Evolutionary conservation across 345 rosid species (phyloP).

Genomic region (Fremontodendron californicum): DNA sequence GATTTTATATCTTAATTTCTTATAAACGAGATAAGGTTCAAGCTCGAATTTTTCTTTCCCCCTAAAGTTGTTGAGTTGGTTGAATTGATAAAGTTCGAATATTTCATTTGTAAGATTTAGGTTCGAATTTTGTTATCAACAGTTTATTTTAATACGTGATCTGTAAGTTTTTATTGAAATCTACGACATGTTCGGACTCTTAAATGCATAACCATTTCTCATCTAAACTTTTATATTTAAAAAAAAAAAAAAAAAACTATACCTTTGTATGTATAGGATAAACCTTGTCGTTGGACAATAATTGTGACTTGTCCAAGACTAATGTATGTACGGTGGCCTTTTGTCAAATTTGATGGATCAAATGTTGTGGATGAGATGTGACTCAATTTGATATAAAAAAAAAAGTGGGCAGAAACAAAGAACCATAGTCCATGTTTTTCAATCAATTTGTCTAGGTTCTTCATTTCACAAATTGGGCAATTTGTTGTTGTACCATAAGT

Average conservation of each 20-base stretch:
- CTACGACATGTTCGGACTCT: too few relatives aligned
- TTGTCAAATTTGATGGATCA: background rate
- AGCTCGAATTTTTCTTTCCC: background rate
- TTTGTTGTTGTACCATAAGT: background rate
- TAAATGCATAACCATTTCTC: too few relatives aligned
- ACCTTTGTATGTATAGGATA: too few relatives aligned
- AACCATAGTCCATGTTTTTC: background rate
- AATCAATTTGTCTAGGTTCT: background rate
- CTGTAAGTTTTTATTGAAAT: too few relatives aligned
- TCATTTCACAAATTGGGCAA: background rate
- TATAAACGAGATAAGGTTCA: background rate
- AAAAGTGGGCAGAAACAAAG: background rate
- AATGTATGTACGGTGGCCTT: background rate
- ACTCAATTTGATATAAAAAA: background rate
- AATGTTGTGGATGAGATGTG: background rate
- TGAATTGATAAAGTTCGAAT: too few relatives aligned
- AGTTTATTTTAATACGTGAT: too few relatives aligned
- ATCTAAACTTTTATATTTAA: too few relatives aligned
- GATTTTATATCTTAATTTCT: background rate
- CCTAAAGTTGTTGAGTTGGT: background rate
- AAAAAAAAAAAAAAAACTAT: background rate
- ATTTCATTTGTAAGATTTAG: too few relatives aligned
- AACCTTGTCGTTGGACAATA: background rate
- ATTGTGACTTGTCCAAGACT: background rate
- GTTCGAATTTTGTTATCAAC: too few relatives aligned